A percentile compares a stretch with the other conserved stretches of the same genome.
These are phyloP conservation scores for Didymella segeticola DNA, from an alignment of 2,329 filamentous ascomycete genomes.

Conservation along the genomic window DNA sequence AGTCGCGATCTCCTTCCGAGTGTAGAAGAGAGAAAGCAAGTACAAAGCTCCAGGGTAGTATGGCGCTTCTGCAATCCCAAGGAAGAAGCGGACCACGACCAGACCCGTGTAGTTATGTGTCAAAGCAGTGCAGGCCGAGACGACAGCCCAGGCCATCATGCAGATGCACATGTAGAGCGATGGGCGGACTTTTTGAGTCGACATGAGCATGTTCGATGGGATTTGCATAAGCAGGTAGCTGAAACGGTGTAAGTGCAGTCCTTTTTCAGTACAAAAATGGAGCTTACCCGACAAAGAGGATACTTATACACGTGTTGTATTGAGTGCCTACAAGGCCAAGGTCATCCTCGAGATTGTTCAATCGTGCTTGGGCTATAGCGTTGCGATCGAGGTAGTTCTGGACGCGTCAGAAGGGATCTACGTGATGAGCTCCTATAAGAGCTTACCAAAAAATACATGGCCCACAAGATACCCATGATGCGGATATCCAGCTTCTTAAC, in stretches of 20 bases:
- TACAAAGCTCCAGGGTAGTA: constrained; percentile 68
- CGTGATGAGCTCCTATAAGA: too few species aligned
- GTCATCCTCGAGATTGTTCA: constrained; percentile 67
- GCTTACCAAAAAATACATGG: constrained; percentile 49
- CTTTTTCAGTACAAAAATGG: too few species aligned
- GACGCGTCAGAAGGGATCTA: background rate
- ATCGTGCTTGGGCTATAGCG: constrained; percentile 68
- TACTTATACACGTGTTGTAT: constrained; percentile 51
- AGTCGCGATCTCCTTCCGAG: constrained; percentile 54
- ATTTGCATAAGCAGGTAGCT: constrained; percentile 43
- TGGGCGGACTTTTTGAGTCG: constrained; percentile 37
- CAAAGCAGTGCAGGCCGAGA: constrained; percentile 36
- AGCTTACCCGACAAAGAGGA: constrained; percentile 26
- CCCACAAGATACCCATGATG: constrained; percentile 33
- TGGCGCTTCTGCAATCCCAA: constrained; percentile 41
- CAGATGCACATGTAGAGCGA: constrained; percentile 43
- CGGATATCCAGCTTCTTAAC: constrained; percentile 36
- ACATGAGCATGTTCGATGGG: constrained; percentile 55
- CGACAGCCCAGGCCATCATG: constrained; percentile 43
- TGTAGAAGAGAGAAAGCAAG: constrained; percentile 70
- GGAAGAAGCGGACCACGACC: constrained; percentile 36
- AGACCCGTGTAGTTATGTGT: constrained; percentile 39
- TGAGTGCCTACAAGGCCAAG: constrained; percentile 31
- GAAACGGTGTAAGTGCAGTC: too few species aligned
- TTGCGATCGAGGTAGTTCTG: constrained; percentile 59